A percentile compares a stretch with the other conserved stretches of the same genome.
These are phyloP conservation scores for Aspergillus oerlinghausenensis DNA, from an alignment of 2,329 filamentous ascomycete genomes.

Conservation along the genomic window DNA sequence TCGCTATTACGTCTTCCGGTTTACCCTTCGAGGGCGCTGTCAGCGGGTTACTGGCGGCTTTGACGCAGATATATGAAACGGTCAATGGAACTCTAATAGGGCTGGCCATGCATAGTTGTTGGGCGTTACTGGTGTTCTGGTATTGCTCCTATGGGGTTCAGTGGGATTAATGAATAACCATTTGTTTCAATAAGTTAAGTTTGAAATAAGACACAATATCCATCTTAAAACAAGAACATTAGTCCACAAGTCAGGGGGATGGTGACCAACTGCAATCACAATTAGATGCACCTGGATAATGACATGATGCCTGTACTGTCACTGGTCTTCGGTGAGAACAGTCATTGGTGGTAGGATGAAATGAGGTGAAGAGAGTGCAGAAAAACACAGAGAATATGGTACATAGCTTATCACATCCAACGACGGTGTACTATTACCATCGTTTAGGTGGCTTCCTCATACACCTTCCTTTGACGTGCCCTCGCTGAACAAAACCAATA, in stretches of 20 bases:
- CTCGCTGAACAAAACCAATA: neutral
- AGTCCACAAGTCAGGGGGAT: neutral
- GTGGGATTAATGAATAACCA: neutral
- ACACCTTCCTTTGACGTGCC: neutral
- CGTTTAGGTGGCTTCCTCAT: neutral
- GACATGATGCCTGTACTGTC: neutral
- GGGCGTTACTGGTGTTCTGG: neutral
- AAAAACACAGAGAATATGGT: neutral
- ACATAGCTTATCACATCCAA: neutral
- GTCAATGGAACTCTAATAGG: neutral
- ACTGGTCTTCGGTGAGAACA: neutral
- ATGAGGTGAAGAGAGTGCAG: neutral
- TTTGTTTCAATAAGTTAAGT: neutral
- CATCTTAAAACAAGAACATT: neutral
- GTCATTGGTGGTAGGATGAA: neutral
- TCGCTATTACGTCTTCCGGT: neutral
- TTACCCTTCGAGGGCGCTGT: neutral
- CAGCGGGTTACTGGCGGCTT: neutral
- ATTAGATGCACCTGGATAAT: neutral
- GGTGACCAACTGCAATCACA: neutral
- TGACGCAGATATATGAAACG: neutral
- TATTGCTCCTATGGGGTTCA: neutral
- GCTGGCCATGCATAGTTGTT: neutral
- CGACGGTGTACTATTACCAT: neutral
- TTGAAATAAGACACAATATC: neutral